Base-by-base conservation (phyloP, 1,284 basidiomycete species). In the Cutaneotrichosporon cavernicola region DNA sequence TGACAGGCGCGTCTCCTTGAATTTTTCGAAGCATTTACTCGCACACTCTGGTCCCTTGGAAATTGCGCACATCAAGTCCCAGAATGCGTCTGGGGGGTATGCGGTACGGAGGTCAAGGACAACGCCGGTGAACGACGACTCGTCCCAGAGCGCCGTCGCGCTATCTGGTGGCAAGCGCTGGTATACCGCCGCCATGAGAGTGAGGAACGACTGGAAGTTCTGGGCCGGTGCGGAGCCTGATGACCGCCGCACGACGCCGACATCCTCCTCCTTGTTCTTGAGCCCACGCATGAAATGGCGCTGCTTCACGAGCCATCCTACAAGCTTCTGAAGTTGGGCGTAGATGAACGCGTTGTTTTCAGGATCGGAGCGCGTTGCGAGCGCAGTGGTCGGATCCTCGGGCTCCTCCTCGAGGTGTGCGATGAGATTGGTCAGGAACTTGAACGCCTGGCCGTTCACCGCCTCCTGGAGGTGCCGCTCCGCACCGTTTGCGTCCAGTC, bases 181-280 rank as follows among this genome's bases (percentile, higher is more conserved):
- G 76, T 92, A 97, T 10, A 97, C 83, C 2, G 89, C 81, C 6
- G 93, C 90, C 58, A 95, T 87, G 73, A 97, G 87, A 1, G 87
- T 85, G 75, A 92, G 92, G 47, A 96, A 83, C 67, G 89, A 86
- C 49, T 92, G 91, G 66, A 93, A 89, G 72, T 96, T 82, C 77
- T 18, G 82, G 72, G 53, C 84, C 71, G 69, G 70, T 18, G 55
- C 36, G 2, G 21, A 26, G 78, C 79, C 72, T 86, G 88, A 21
- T 82, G 85, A 49, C 30, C 73, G 66, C 38, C 75, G 61, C 26
- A 89, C 82, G 6, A 89, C 83, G 1, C 61, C 59, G 31, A 89
- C 79, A 74, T 97, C 94, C 78, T 97, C 94, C 76, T 97, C 93
- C 49, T 89, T 83, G 72, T 94, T 91, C 76, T 93, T 92, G 75